A percentile compares a stretch with the other conserved stretches of the same genome.
Conservation (phyloP, 2,329 filamentous ascomycete species). For the Ustulina deusta region DNA sequence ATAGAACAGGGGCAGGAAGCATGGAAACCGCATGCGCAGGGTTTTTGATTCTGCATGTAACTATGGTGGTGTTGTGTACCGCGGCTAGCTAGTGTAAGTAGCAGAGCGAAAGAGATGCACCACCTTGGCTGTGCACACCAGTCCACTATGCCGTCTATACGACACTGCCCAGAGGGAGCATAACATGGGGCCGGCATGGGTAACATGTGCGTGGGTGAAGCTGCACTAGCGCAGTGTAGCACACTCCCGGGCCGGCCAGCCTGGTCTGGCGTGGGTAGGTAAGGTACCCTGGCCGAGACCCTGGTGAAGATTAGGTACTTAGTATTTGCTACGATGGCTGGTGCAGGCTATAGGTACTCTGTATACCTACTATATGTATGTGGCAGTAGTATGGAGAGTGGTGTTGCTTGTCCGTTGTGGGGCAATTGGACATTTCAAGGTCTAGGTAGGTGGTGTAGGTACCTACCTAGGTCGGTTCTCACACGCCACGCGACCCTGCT, state of each 20-base stretch:
- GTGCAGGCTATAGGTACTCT: background rate
- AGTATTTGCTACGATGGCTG: background rate
- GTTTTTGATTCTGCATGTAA: constrained; percentile 33
- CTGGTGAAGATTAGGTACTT: background rate
- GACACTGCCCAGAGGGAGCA: background rate
- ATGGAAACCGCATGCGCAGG: constrained; percentile 17
- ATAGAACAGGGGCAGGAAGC: constrained; percentile 29
- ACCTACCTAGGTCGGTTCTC: background rate
- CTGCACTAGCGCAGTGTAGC: constrained; percentile 21
- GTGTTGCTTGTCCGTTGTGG: constrained; percentile 3
- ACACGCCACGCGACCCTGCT: constrained; percentile 12
- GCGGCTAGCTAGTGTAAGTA: background rate
- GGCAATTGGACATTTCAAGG: constrained; percentile 3
- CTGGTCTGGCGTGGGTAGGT: constrained; percentile 26
- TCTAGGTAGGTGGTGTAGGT: background rate
- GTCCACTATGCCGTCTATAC: background rate
- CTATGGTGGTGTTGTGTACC: constrained; percentile 14
- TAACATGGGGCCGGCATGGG: constrained; percentile 23
- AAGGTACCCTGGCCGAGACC: constrained; percentile 7
- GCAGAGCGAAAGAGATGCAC: constrained; percentile 8
- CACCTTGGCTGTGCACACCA: background rate
- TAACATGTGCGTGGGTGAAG: constrained; percentile 23
- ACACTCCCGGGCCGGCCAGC: constrained; percentile 34
- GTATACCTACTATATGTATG: background rate
- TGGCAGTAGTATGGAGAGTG: constrained; percentile 6